Conservation (phyloP, 495 filamentous ascomycete genomes). For the Articulospora tetracladia region DNA sequence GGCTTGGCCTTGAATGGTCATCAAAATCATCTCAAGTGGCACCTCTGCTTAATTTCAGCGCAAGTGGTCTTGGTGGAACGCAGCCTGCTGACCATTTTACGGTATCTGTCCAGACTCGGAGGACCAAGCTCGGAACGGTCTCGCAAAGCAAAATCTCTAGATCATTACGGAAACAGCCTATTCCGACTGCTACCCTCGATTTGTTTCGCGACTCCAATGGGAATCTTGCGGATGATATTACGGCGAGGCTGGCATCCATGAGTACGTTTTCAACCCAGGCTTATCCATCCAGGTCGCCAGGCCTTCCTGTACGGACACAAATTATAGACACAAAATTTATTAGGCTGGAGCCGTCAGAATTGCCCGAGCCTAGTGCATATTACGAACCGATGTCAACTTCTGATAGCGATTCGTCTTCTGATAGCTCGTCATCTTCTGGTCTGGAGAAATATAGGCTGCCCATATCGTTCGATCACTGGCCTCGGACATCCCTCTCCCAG, state of each 20-base stretch:
- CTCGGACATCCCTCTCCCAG: background rate
- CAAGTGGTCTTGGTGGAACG: constrained; percentile 62
- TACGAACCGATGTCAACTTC: constrained; percentile 36
- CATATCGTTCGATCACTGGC: constrained; percentile 2
- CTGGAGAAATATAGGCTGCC: constrained; percentile 24
- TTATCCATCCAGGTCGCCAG: background rate
- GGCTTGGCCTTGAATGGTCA: constrained; percentile 34
- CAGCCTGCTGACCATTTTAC: constrained; percentile 65
- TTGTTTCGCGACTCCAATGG: constrained; percentile 17
- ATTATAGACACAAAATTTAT: constrained; percentile 30
- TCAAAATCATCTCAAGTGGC: background rate
- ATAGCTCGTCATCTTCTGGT: constrained; percentile 1
- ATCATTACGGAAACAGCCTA: background rate
- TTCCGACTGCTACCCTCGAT: constrained; percentile 11
- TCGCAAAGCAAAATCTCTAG: constrained; percentile 12
- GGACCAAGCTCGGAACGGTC: constrained; percentile 28
- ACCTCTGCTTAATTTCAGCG: constrained; percentile 42
- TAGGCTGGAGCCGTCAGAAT: constrained; percentile 33
- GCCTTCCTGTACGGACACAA: constrained; percentile 29
- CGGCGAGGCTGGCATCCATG: constrained; percentile 32
- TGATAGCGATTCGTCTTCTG: constrained; percentile 8
- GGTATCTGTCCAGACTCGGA: constrained; percentile 48
- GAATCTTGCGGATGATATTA: constrained; percentile 31
- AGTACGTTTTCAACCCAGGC: constrained; percentile 28
- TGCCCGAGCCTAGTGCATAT: constrained; percentile 36